phyloP scores from a whole-genome alignment of 495 filamentous ascomycete species.

The Penicillium waksmanii region DNA sequence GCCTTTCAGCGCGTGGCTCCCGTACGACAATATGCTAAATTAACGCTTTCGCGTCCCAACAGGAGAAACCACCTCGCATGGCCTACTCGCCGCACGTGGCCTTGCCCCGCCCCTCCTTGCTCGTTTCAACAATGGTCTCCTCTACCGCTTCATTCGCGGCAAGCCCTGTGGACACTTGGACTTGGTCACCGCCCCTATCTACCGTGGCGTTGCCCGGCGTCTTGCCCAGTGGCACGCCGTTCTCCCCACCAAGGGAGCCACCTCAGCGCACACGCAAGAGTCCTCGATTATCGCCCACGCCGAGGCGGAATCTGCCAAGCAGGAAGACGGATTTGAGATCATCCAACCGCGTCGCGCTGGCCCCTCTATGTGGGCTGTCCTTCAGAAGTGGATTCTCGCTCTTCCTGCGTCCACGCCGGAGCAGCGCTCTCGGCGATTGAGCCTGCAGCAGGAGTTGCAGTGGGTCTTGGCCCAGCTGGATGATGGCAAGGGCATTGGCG shows the following conservation, averaged over 20 bases:
- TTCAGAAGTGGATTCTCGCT: slow-evolving; percentile 93
- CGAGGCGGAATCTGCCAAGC: slow-evolving; percentile 20
- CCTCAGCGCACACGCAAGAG: slow-evolving; percentile 18
- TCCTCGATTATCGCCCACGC: slow-evolving; percentile 28
- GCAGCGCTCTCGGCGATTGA: slow-evolving; percentile 65
- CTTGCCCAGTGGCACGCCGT: slow-evolving; percentile 93
- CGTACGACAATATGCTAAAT: slow-evolving; percentile 42
- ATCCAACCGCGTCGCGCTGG: slow-evolving; percentile 64
- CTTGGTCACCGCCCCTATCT: slow-evolving; percentile 70
- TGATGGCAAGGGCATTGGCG: slow-evolving; percentile 71
- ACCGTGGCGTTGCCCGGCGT: slow-evolving; percentile 78
- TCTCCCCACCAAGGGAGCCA: slow-evolving; percentile 46
- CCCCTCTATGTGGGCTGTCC: slow-evolving; percentile 88
- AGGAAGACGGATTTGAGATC: slow-evolving; percentile 48
- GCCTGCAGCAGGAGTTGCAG: slow-evolving; percentile 75
- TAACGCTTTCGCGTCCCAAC: slow-evolving; percentile 32
- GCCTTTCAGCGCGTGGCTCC: slow-evolving; percentile 26
- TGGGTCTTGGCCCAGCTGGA: slow-evolving; percentile 69
- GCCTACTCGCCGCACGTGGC: slow-evolving; percentile 73
- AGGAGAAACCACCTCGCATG: slow-evolving; percentile 73
- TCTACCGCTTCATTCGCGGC: slow-evolving; percentile 89
- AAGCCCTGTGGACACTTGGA: slow-evolving; percentile 78
- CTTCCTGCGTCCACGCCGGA: slow-evolving; percentile 71
- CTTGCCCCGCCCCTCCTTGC: slow-evolving; percentile 88
- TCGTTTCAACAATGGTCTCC: slow-evolving; percentile 92